Conservation (phyloP, 306 rosid species). For the Gleditsia sinensis region DNA sequence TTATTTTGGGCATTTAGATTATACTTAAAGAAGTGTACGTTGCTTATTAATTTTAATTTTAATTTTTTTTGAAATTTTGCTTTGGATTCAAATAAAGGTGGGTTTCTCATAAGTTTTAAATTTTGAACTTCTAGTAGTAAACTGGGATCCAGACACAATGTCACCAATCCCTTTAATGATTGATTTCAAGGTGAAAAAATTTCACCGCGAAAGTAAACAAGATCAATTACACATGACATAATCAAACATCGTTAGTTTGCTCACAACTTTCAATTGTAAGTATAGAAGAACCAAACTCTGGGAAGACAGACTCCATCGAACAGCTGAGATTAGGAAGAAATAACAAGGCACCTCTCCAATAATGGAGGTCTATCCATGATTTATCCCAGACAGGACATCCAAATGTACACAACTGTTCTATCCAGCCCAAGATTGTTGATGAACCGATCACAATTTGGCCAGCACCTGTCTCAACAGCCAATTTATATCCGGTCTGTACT, state of each 20-base stretch:
- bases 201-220: slow-evolving; percentile 41
- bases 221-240: slow-evolving; percentile 53
- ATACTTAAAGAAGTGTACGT: too few species aligned
- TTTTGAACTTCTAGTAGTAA: too few species aligned
- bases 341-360: slow-evolving; percentile 20
- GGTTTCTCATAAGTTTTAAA: too few species aligned
- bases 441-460: slow-evolving; percentile 30
- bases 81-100: too few species aligned
- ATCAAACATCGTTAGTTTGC: slow-evolving; percentile 39
- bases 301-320: slow-evolving; percentile 37
- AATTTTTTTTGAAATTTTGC: too few species aligned
- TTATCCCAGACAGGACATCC: slow-evolving; percentile 24
- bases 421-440: slow-evolving; percentile 18
- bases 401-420: slow-evolving; percentile 15
- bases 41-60: too few species aligned
- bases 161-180: slow-evolving; percentile 33
- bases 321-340: slow-evolving; percentile 32
- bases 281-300: slow-evolving; percentile 44
- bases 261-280: slow-evolving; percentile 37
- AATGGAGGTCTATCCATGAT: slow-evolving; percentile 15
- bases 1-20: too few species aligned
- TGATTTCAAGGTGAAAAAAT: slow-evolving; percentile 32
- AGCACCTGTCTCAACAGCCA: slow-evolving; percentile 37
- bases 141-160: slow-evolving; percentile 29
- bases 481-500: slow-evolving; percentile 25